A percentile compares a stretch with the other conserved stretches of the same genome.
These are phyloP conservation scores for Pseudocercospora macadamiae DNA, from an alignment of 2,329 filamentous ascomycete species.

Conservation along the genomic window DNA sequence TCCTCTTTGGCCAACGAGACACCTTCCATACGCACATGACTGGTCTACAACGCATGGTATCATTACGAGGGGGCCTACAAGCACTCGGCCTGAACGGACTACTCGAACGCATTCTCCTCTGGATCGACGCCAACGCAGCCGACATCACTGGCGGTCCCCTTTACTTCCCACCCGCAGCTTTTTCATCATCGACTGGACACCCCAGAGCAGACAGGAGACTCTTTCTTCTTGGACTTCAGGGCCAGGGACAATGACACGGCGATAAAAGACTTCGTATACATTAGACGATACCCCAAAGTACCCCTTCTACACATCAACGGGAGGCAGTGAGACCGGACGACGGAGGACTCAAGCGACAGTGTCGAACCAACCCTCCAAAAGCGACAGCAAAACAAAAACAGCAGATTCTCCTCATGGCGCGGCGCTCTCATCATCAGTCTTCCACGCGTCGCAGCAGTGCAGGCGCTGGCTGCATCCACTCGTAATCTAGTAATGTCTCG, in stretches of 20 bases:
- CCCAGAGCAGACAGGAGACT: constrained; percentile 24
- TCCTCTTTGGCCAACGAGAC: constrained; percentile 50
- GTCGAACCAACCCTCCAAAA: constrained; percentile 3
- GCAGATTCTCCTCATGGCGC: neutral
- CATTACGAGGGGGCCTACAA: constrained; percentile 49
- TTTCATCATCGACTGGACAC: constrained; percentile 22
- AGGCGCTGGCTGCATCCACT: constrained; percentile 18
- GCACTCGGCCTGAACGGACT: constrained; percentile 51
- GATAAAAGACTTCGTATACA: no score
- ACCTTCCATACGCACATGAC: constrained; percentile 54
- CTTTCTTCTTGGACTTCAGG: constrained; percentile 24
- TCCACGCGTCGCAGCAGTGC: constrained; percentile 15
- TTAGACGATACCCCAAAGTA: no score
- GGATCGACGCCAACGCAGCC: constrained; percentile 48
- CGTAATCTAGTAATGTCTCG: constrained; percentile 19
- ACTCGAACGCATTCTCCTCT: constrained; percentile 52
- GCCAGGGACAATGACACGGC: constrained; percentile 9
- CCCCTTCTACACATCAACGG: no score
- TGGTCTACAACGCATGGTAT: constrained; percentile 48
- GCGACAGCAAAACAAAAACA: neutral
- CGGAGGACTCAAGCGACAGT: no score
- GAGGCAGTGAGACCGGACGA: no score
- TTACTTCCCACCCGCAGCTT: constrained; percentile 34
- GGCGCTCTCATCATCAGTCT: neutral
- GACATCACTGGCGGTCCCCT: constrained; percentile 29